Evolutionary conservation across 1,284 basidiomycete species (phyloP).

Genomic region (Cutaneotrichosporon cavernicola): DNA sequence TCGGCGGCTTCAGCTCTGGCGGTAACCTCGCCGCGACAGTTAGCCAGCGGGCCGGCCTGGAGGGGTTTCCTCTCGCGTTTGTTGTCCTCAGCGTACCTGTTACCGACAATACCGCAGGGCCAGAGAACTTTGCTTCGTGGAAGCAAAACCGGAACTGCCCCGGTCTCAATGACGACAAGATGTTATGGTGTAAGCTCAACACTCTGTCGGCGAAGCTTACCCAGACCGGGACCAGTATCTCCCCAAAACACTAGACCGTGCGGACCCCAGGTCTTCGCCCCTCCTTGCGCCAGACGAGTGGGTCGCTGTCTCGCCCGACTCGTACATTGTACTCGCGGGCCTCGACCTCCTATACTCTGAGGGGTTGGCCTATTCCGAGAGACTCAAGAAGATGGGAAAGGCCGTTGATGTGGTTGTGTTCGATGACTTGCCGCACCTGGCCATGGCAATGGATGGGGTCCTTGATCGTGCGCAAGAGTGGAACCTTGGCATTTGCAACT

Average conservation of each 20-base stretch:
- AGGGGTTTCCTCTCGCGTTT: neutral
- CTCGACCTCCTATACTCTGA: conserved; percentile 1
- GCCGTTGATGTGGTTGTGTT: neutral
- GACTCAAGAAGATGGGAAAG: neutral
- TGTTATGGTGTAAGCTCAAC: neutral
- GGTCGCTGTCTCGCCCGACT: neutral
- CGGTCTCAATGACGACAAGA: neutral
- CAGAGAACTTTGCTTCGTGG: neutral
- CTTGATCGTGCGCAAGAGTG: neutral
- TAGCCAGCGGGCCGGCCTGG: neutral
- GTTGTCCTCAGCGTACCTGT: neutral
- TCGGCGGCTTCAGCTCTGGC: conserved; percentile 1
- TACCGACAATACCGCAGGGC: neutral
- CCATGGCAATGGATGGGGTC: neutral
- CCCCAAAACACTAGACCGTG: neutral
- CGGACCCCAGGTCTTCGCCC: neutral
- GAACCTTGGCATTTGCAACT: neutral
- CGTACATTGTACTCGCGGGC: neutral
- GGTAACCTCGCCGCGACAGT: conserved; percentile 10
- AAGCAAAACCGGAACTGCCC: neutral
- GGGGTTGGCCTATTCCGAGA: neutral
- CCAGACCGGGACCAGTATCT: neutral
- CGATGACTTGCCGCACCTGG: neutral
- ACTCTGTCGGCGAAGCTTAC: neutral
- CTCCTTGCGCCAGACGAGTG: neutral